These are phyloP conservation scores for Trebouxia sp. DNA, from an alignment of 139 green algal genomes.

Conservation along the genomic window DNA sequence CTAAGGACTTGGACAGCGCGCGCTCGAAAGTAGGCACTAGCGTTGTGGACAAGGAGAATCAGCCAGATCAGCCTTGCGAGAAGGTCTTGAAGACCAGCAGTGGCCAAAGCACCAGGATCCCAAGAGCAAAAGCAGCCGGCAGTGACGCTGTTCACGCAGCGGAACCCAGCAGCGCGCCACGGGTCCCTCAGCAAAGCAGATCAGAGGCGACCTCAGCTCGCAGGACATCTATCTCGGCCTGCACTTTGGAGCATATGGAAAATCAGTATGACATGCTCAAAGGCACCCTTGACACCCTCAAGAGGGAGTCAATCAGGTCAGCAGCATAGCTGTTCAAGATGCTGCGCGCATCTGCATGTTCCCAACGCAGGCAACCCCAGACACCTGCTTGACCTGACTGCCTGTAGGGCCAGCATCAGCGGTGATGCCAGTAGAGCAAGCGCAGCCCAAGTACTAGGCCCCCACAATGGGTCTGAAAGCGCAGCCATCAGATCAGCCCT, in stretches of 20 bases:
- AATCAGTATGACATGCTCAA: constrained; percentile 45
- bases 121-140: neutral
- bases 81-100: too few species aligned
- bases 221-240: neutral
- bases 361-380: neutral
- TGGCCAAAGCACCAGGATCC: neutral
- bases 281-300: constrained; percentile 42
- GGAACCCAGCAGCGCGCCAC: too few species aligned
- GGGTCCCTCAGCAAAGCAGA: neutral
- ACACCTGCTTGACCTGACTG: neutral
- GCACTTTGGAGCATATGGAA: constrained; percentile 36
- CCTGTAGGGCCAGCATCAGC: neutral
- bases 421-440: neutral
- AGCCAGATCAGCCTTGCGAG: neutral
- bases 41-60: constrained; percentile 13
- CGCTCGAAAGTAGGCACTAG: too few species aligned
- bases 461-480: constrained; percentile 29
- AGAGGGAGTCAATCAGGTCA: constrained; percentile 40
- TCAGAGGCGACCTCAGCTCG: neutral
- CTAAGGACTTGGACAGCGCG: too few species aligned
- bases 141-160: neutral
- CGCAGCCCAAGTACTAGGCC: neutral
- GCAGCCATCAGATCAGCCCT: neutral
- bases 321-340: neutral
- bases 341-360: neutral